These are phyloP conservation scores for Annulohypoxylon truncatum DNA, from an alignment of 2,329 filamentous ascomycete genomes.

Conservation along the genomic window DNA sequence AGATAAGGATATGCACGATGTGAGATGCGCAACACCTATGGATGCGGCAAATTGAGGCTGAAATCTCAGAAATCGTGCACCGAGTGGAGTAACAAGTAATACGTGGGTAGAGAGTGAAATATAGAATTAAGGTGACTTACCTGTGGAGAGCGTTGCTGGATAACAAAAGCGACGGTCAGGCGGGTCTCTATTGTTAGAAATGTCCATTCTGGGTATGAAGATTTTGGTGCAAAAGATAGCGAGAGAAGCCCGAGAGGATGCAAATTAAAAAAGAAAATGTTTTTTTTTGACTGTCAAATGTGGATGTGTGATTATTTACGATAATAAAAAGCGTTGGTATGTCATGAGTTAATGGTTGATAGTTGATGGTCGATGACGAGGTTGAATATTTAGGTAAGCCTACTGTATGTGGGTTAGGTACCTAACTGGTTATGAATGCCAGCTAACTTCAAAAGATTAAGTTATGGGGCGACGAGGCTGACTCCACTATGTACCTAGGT, in stretches of 20 bases:
- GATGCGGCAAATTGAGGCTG: neutral
- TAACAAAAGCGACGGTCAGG: conserved; percentile 1
- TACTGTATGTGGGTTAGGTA: neutral
- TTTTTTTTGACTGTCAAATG: neutral
- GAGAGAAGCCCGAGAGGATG: neutral
- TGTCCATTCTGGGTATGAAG: conserved; percentile 21
- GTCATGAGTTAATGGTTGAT: neutral
- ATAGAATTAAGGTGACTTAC: conserved; percentile 2
- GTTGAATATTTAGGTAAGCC: conserved; percentile 7
- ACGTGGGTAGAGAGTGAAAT: neutral
- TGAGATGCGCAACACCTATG: neutral
- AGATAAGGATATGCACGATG: neutral
- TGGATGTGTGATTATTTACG: neutral
- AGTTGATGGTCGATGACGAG: conserved; percentile 11
- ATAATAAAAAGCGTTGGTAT: neutral
- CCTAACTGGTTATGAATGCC: neutral
- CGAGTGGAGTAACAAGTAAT: neutral
- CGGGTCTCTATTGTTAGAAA: neutral
- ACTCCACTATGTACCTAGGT: neutral
- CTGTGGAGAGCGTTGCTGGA: neutral
- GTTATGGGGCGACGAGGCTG: neutral
- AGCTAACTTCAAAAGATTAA: neutral
- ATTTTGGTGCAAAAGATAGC: neutral
- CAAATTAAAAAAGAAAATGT: neutral
- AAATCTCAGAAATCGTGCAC: neutral